A percentile compares a stretch with the other conserved stretches of the same genome.
These are phyloP conservation scores for Fragaria ananassa DNA, from an alignment of 306 rosid species.

Conservation along the genomic window DNA sequence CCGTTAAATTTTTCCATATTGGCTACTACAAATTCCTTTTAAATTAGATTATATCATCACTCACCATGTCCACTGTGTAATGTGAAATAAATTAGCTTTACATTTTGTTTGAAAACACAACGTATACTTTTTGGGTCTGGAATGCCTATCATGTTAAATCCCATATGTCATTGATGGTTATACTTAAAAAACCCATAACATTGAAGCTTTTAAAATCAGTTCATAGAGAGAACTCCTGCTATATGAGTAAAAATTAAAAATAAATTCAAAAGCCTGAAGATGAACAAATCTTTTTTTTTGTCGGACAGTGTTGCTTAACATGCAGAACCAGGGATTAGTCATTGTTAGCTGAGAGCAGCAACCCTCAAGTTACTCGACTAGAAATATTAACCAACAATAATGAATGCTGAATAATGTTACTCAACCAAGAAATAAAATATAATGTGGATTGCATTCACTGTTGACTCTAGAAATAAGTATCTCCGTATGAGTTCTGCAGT, in stretches of 20 bases:
- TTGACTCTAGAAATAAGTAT: neutral
- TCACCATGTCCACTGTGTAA: neutral
- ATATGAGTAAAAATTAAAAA: neutral
- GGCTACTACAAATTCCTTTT: neutral
- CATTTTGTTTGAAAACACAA: neutral
- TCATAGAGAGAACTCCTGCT: neutral
- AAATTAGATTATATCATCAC: neutral
- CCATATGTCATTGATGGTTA: neutral
- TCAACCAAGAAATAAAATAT: neutral
- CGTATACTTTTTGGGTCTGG: neutral
- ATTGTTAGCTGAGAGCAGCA: constrained; percentile 4
- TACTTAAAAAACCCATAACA: neutral
- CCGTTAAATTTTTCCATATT: neutral
- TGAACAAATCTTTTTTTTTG: neutral
- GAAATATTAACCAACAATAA: neutral
- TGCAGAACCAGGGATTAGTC: neutral
- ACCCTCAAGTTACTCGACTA: neutral
- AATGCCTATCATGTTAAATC: neutral
- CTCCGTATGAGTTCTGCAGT: constrained; percentile 1
- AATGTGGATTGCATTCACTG: neutral
- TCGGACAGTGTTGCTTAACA: neutral
- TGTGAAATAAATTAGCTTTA: neutral
- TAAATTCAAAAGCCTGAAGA: neutral
- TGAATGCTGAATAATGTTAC: neutral
- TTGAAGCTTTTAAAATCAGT: neutral